These are phyloP conservation scores for Leptomonas pyrrhocoris DNA, from an alignment of 208 protist genomes.

Conservation along the genomic window DNA sequence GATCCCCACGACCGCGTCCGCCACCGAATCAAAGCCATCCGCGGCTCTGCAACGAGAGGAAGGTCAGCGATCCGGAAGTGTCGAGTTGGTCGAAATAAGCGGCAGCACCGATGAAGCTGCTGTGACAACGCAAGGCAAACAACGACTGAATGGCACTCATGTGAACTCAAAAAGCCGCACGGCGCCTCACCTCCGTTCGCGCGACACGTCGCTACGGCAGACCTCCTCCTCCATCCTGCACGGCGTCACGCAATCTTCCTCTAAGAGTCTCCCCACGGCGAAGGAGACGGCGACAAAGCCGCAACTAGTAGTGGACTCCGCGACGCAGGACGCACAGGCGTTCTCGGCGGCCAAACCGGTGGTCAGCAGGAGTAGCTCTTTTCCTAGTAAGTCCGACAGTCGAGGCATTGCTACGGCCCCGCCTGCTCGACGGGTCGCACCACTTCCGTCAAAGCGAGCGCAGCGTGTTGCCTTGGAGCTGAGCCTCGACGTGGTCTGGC, in stretches of 20 bases:
- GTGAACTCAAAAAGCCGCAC: background rate
- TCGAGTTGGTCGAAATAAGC: slow-evolving; percentile 14
- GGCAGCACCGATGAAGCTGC: background rate
- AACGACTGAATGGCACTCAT: background rate
- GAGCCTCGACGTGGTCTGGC: slow-evolving; percentile 25
- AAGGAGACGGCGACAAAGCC: background rate
- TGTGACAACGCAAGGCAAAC: background rate
- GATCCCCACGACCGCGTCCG: slow-evolving; percentile 1
- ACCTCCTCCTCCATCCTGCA: slow-evolving; percentile 36
- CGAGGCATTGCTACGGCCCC: background rate
- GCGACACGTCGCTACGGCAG: slow-evolving; percentile 35
- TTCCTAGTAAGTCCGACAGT: background rate
- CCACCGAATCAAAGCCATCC: background rate
- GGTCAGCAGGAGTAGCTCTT: background rate
- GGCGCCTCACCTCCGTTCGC: slow-evolving; percentile 6
- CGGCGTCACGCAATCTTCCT: slow-evolving; percentile 6
- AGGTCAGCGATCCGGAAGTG: slow-evolving; percentile 10
- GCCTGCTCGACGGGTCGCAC: background rate
- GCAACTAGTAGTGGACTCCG: background rate
- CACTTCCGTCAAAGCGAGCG: background rate
- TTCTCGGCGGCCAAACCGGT: background rate
- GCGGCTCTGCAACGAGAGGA: background rate
- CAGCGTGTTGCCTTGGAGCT: slow-evolving; percentile 28
- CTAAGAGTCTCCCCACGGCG: background rate
- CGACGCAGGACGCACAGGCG: background rate